phyloP scores from a whole-genome alignment of 2,329 filamentous ascomycete species.

The Botryotinia convoluta region DNA sequence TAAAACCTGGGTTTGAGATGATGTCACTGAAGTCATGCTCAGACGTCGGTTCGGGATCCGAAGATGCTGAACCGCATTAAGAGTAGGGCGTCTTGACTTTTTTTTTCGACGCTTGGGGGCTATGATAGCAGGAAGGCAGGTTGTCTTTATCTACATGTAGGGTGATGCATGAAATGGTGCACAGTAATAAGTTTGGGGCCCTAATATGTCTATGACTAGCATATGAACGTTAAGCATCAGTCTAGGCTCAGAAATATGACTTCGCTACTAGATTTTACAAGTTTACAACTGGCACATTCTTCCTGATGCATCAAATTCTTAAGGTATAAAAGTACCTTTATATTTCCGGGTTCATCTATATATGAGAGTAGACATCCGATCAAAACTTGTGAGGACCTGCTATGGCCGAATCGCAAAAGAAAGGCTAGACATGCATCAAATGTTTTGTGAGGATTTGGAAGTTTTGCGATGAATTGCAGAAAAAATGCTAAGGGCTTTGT shows the following conservation, averaged over 20 bases:
- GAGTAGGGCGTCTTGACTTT: too few species aligned
- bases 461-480: neutral
- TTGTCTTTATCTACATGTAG: fast-evolving
- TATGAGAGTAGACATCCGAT: too few species aligned
- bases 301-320: neutral
- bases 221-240: too few species aligned
- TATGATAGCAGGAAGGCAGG: neutral
- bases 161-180: neutral
- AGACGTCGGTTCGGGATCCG: fast-evolving
- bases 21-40: neutral
- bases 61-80: too few species aligned
- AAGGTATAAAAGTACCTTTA: too few species aligned
- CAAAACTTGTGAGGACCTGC: too few species aligned
- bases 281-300: too few species aligned
- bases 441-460: neutral
- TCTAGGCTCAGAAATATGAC: fast-evolving
- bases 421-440: too few species aligned
- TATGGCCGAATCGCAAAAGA: too few species aligned
- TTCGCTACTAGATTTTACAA: too few species aligned
- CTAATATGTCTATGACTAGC: neutral
- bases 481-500: fast-evolving
- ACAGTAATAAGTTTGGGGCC: fast-evolving
- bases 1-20: fast-evolving
- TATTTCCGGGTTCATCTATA: too few species aligned
- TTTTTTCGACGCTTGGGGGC: neutral